Evolutionary conservation across 139 green algal species (phyloP), one percentile per base, ranked within the genome.

Genomic region (Volvox reticuliferus): DNA sequence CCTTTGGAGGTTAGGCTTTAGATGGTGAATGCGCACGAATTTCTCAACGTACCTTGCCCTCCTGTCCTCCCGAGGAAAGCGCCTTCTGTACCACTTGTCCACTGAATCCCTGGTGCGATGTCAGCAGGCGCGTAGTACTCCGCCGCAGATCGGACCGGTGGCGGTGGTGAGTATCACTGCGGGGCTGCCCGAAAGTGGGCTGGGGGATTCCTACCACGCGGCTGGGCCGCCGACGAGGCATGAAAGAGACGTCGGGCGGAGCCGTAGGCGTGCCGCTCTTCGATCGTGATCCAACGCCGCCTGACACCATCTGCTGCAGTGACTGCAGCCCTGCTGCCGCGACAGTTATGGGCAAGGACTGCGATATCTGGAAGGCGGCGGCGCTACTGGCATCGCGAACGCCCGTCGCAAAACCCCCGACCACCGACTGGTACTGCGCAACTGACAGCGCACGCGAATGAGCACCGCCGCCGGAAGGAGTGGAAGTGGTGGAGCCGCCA

Each of bases 221-320:
- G 21, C 32, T 61, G 20, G 73, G 63, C 32, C 71, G 82, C 33
- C 65, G 82, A 0, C 68, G 68, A 12, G 20, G 24, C 5, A 36
- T 32, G 26, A 6, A 26, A 32, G 55, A 28, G 26, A 26, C 68
- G 24, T 89, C 71, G 5, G 71, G 71, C 24, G 71, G 21, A 2
- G 71, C 63, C 24, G 79, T 50, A 21, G 81, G 81, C 61, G 24
- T 55, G 20, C 9, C 26, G 13, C 5, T 12, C 69, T 89, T 88
- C 24, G 67, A 55, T 2, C 62, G n/a, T 16, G 61, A n/a, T 44
- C 30, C 73, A 50, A 81, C 84, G 36, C 32, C 68, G 35, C 33
- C 35, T 2, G 69, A 14, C 37, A 90, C 86, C 86, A 90, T 90
- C n/a, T 90, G 71, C 86, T 83, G 71, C 55, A 89, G 85, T 1